Percentiles rank a stretch among this genome's conserved stretches.
These are phyloP conservation scores for Cinnamomum micranthum DNA, from an alignment of 164 flowering plant genomes.

Conservation along the genomic window DNA sequence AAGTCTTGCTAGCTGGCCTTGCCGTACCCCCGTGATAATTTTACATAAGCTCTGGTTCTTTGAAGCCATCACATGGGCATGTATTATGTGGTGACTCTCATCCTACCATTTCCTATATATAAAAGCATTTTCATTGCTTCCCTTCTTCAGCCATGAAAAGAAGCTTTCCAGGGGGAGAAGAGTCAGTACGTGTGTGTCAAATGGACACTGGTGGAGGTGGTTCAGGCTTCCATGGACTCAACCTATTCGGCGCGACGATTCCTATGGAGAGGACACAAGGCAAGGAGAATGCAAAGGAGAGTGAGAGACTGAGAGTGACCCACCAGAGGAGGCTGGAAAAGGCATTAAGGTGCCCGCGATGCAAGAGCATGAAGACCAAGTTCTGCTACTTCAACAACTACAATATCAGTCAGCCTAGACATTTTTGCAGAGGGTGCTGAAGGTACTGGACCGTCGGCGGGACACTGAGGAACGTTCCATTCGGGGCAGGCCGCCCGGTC, in stretches of 20 bases:
- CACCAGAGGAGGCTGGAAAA: constrained; percentile 38
- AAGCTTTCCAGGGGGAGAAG: not conserved
- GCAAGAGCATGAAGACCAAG: constrained; percentile 70
- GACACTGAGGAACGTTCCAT: constrained; percentile 68
- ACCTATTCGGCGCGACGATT: constrained; percentile 71
- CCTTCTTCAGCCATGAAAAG: not conserved
- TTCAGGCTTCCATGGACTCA: constrained; percentile 37
- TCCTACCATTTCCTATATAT: constrained; percentile 11
- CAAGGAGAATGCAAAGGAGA: constrained; percentile 21
- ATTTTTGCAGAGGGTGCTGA: constrained; percentile 67
- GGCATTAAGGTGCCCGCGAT: constrained; percentile 61
- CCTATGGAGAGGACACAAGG: constrained; percentile 33
- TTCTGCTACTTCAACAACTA: constrained; percentile 72
- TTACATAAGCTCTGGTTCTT: constrained; percentile 3
- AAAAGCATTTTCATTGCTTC: not conserved
- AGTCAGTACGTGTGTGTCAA: no score
- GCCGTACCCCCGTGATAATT: not conserved
- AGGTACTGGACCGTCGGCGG: constrained; percentile 84
- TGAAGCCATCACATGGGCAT: constrained; percentile 22
- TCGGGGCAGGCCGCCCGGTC: constrained; percentile 64
- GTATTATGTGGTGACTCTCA: no score
- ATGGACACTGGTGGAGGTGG: constrained; percentile 18
- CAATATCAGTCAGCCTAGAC: constrained; percentile 67
- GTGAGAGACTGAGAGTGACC: constrained; percentile 6
- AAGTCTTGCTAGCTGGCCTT: constrained; percentile 17